These are phyloP conservation scores for Rhododendron ferrugineum DNA, from an alignment of 148 eudicot species.

Conservation along the genomic window DNA sequence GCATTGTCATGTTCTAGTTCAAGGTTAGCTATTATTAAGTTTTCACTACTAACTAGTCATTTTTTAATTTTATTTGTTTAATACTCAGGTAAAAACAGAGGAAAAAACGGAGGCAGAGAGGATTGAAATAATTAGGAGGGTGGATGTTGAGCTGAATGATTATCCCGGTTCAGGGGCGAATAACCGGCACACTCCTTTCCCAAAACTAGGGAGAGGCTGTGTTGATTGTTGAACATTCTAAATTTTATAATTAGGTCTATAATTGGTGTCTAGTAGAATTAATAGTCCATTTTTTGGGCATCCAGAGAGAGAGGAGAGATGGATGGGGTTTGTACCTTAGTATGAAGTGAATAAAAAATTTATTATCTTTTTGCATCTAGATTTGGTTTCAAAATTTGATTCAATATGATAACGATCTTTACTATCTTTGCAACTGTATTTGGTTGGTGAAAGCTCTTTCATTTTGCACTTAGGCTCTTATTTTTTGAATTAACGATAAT, in stretches of 20 bases:
- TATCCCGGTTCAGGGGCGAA: conserved; percentile 80
- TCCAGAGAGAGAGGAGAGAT: not conserved
- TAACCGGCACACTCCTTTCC: conserved; percentile 59
- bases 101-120: conserved; percentile 7
- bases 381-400: too few relatives aligned
- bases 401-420: too few relatives aligned
- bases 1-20: not conserved
- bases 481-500: too few relatives aligned
- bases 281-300: not conserved
- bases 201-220: conserved; percentile 24
- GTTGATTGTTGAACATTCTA: conserved; percentile 23
- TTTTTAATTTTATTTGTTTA: not conserved
- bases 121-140: conserved; percentile 13
- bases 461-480: too few relatives aligned
- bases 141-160: conserved; percentile 38
- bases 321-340: not conserved
- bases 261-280: not conserved
- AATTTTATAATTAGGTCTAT: not conserved
- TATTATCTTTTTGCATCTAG: too few relatives aligned
- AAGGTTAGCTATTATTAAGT: not conserved
- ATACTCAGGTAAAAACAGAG: conserved; percentile 13
- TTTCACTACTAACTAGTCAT: not conserved
- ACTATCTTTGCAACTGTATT: too few relatives aligned
- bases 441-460: too few relatives aligned
- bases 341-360: not conserved